Evolutionary conservation across 768 basidiomycete species (phyloP), one percentile per base, ranked within the genome.

Genomic region (Russula virescens): DNA sequence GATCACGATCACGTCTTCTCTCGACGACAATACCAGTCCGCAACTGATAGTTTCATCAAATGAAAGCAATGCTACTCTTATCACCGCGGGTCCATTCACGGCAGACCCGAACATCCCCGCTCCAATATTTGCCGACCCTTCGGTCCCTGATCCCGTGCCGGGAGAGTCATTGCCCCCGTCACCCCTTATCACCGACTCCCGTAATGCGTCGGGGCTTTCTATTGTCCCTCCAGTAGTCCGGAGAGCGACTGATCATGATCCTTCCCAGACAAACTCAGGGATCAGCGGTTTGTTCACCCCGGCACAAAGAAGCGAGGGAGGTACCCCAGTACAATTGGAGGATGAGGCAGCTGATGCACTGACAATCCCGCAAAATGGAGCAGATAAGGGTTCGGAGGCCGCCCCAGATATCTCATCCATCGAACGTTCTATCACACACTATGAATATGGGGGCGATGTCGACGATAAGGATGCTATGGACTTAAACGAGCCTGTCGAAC

Each of bases 251-350:
- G 61, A 60, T 25, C 52, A 51, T 25, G 58, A 63, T 28, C 11
- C 31, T 25, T 23, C 56, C 40, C 55, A 47, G 40, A 42, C 31
- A 31, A 58, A n/a, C 43, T 46, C 49, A 54, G 54, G 23, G 6
- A n/a, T 31, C 25, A 68, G 66, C 21, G 67, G 67, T 14, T 10
- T 68, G 45, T 68, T 68, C 46, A 68, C 67, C 25, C 67, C 67
- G 2, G 61, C 63, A 40, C 65, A 58, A 23, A 51, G 52, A 9
- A 61, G 61, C 16, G 67, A 60, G 18, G 65, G 48, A 18, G 58
- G 47, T 7, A 68, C 65, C 9, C 65, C 67, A 6, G 43, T 53
- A 7, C 58, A 48, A 8, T 55, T 62, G 5, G 65, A 66, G 13
- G 62, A 58, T n/a, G 65, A 65, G 42, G 25, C 23, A 5, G 19